These are phyloP conservation scores for Sarocladiaceae sp. DNA, from an alignment of 2,329 filamentous ascomycete species.

Conservation along the genomic window DNA sequence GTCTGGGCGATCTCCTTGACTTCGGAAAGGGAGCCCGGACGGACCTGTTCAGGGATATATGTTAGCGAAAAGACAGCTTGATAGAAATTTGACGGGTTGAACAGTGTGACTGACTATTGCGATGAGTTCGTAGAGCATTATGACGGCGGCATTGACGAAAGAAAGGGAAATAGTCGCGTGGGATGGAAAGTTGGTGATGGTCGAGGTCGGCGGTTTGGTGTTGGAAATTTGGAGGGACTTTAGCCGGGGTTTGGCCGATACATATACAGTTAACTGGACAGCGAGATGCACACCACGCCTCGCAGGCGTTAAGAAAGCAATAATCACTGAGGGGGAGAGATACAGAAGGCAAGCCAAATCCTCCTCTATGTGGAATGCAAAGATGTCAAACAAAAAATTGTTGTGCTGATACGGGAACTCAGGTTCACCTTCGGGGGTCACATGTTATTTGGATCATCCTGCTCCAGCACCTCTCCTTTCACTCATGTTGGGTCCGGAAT, in stretches of 20 bases:
- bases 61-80: constrained; percentile 15
- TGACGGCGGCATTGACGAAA: constrained; percentile 28
- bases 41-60: constrained; percentile 59
- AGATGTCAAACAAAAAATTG: too few relatives aligned
- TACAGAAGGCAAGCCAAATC: too few relatives aligned
- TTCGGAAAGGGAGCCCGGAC: constrained; percentile 82
- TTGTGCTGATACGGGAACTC: too few relatives aligned
- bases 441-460: too few relatives aligned
- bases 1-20: constrained; percentile 96
- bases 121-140: constrained; percentile 97
- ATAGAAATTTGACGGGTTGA: background rate
- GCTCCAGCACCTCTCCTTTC: too few relatives aligned
- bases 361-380: too few relatives aligned
- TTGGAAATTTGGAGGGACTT: constrained; percentile 11
- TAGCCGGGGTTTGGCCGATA: constrained; percentile 1
- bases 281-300: too few relatives aligned
- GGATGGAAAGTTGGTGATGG: background rate
- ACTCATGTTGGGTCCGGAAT: too few relatives aligned
- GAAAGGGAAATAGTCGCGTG: background rate
- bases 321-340: too few relatives aligned
- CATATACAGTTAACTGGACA: background rate
- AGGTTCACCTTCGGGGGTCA: too few relatives aligned
- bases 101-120: constrained; percentile 71
- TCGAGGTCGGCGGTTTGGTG: constrained; percentile 7
- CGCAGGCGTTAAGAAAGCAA: too few relatives aligned